Conservation (phyloP, 495 filamentous ascomycete species). For the Chaetomium fimeti region DNA sequence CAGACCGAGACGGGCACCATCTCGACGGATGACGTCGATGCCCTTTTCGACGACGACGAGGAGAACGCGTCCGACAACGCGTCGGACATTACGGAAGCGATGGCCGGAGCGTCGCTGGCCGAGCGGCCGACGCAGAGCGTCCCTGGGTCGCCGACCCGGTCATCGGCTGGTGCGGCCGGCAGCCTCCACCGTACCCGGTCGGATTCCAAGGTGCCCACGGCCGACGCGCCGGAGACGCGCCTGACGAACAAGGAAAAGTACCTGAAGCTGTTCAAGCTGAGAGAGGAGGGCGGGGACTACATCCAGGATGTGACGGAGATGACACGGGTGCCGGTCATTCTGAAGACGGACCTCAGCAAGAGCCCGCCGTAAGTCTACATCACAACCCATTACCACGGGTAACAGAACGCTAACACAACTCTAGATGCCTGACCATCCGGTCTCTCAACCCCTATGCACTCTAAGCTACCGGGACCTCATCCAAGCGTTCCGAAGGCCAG, state of each 20-base stretch:
- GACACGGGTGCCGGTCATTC: constrained; percentile 90
- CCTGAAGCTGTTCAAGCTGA: constrained; percentile 78
- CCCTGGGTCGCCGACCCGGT: constrained; percentile 84
- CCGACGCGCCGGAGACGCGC: constrained; percentile 69
- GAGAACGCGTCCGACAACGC: constrained; percentile 56
- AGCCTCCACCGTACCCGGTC: constrained; percentile 84
- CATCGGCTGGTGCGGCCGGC: constrained; percentile 63
- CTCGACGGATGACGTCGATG: constrained; percentile 84
- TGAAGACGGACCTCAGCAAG: constrained; percentile 98
- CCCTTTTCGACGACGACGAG: constrained; percentile 86
- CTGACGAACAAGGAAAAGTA: constrained; percentile 95
- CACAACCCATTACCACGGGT: background rate
- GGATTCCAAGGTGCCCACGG: constrained; percentile 82
- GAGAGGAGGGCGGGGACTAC: constrained; percentile 91
- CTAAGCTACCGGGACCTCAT: constrained; percentile 39
- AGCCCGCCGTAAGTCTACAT: constrained; percentile 84
- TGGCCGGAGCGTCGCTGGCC: constrained; percentile 80
- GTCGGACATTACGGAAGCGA: constrained; percentile 80
- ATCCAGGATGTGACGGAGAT: constrained; percentile 98
- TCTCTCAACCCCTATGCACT: constrained; percentile 96
- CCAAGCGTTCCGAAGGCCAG: background rate
- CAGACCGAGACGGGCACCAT: constrained; percentile 92
- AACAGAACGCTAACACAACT: constrained; percentile 45
- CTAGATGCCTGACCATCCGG: constrained; percentile 92
- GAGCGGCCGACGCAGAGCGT: constrained; percentile 94